phyloP scores from a whole-genome alignment of 768 basidiomycete species.

The Phaeolepiota aurea region DNA sequence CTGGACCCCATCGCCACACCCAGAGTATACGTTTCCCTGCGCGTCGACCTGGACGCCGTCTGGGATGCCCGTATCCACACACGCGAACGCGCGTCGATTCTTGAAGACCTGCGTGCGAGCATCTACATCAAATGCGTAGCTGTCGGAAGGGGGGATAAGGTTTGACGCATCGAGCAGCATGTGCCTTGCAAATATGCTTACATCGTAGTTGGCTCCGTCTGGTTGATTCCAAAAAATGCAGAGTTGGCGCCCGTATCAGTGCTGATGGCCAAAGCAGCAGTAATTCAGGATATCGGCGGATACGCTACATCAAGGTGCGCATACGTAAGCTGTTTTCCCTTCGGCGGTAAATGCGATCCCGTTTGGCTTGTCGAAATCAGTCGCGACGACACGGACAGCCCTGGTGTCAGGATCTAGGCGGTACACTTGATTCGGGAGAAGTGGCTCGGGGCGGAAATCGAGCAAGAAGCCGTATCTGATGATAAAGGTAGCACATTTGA shows the following conservation, averaged over 20 bases:
- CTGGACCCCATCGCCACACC: conserved; percentile 63
- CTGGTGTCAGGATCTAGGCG: conserved; percentile 62
- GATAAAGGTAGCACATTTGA: not conserved
- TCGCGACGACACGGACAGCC: conserved; percentile 62
- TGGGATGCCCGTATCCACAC: conserved; percentile 53
- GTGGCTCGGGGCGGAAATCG: conserved; percentile 56
- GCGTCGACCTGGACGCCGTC: conserved; percentile 63
- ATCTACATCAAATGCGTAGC: conserved; percentile 66
- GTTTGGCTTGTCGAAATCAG: conserved; percentile 66
- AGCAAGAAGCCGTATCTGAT: conserved; percentile 56
- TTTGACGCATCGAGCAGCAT: too few relatives aligned
- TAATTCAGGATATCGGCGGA: not conserved
- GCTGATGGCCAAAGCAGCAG: conserved; percentile 24
- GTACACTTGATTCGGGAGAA: conserved; percentile 72
- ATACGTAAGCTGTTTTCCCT: conserved; percentile 61
- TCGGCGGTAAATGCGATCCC: conserved; percentile 68
- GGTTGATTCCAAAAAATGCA: conserved; percentile 39
- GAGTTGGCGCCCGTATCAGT: conserved; percentile 41
- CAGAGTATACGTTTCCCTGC: conserved; percentile 57
- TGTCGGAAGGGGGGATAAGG: too few relatives aligned
- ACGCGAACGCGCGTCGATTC: conserved; percentile 63
- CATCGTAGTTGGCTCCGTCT: conserved; percentile 62
- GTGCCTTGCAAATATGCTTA: conserved; percentile 25
- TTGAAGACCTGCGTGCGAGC: conserved; percentile 39
- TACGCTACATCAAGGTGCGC: conserved; percentile 6